Conservation (phyloP, 176 grass and related monocot genomes). For the Avena sativa region DNA sequence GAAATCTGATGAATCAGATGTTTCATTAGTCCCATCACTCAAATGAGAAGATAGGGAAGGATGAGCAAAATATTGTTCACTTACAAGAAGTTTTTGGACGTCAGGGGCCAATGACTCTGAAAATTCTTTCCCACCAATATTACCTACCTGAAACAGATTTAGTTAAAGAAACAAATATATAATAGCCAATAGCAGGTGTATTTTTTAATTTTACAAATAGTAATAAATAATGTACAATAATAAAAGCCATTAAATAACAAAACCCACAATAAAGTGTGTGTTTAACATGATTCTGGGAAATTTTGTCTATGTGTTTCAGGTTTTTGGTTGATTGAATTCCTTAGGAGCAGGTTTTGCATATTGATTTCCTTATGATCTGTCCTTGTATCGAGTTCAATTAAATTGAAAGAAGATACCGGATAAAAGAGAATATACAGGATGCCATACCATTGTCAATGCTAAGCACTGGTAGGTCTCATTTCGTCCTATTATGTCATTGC, state of each 20-base stretch:
- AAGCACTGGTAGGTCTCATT: slow-evolving; percentile 98
- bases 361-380: slow-evolving; percentile 7
- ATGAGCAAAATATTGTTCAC: slow-evolving; percentile 29
- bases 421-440: slow-evolving; percentile 28
- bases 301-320: not conserved
- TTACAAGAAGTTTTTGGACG: slow-evolving; percentile 98
- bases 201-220: not conserved
- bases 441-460: slow-evolving; percentile 95
- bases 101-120: slow-evolving; percentile 97
- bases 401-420: slow-evolving; percentile 24
- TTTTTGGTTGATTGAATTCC: slow-evolving; percentile 26
- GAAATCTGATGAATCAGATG: slow-evolving; percentile 72
- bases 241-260: slow-evolving; percentile 11
- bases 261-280: slow-evolving; percentile 21
- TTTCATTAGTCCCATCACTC: slow-evolving; percentile 38
- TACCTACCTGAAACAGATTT: slow-evolving; percentile 87
- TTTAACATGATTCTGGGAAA: slow-evolving; percentile 10
- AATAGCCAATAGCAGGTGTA: not conserved
- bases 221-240: not conserved
- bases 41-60: slow-evolving; percentile 31
- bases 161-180: slow-evolving; percentile 35
- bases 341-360: not conserved
- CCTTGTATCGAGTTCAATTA: slow-evolving; percentile 33
- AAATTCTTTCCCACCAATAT: slow-evolving; percentile 99
- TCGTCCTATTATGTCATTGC: slow-evolving; percentile 98